Conservation (phyloP, 441 rosid species). For the Populus trichocarpa region DNA sequence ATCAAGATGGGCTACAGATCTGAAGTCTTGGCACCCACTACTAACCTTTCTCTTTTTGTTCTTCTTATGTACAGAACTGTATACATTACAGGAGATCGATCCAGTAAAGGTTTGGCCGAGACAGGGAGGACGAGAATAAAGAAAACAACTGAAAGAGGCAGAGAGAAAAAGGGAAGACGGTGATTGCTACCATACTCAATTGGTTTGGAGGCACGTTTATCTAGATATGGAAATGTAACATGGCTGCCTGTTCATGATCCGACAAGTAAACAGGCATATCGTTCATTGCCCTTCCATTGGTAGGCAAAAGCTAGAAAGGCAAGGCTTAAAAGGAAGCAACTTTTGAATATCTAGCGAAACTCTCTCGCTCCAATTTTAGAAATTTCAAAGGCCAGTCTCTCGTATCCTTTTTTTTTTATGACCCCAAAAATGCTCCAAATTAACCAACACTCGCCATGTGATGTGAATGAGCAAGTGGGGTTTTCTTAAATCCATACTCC, state of each 20-base stretch:
- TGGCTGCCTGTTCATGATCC: conserved; percentile 50
- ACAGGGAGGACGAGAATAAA: neutral
- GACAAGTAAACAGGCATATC: conserved; percentile 54
- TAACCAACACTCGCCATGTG: conserved; percentile 35
- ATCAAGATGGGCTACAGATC: neutral
- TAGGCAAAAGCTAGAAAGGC: conserved; percentile 34
- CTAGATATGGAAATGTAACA: conserved; percentile 16
- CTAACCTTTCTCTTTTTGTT: neutral
- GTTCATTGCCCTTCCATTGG: conserved; percentile 45
- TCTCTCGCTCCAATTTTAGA: neutral
- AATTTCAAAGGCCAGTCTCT: conserved; percentile 14
- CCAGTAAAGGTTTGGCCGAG: neutral
- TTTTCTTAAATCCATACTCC: conserved; percentile 10
- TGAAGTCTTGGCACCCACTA: neutral
- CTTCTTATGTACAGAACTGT: neutral
- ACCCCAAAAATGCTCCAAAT: conserved; percentile 8
- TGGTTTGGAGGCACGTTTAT: conserved; percentile 24
- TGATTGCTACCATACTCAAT: conserved; percentile 13
- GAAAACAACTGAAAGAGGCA: neutral
- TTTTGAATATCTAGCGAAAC: neutral
- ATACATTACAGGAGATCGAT: too few species aligned
- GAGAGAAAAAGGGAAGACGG: neutral
- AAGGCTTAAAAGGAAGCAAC: neutral
- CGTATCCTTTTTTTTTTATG: neutral
- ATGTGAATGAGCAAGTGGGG: conserved; percentile 24